A percentile compares a stretch with the other conserved stretches of the same genome.
Evolutionary conservation across 768 basidiomycete species (phyloP).

Genomic region (Mycena belliarum): DNA sequence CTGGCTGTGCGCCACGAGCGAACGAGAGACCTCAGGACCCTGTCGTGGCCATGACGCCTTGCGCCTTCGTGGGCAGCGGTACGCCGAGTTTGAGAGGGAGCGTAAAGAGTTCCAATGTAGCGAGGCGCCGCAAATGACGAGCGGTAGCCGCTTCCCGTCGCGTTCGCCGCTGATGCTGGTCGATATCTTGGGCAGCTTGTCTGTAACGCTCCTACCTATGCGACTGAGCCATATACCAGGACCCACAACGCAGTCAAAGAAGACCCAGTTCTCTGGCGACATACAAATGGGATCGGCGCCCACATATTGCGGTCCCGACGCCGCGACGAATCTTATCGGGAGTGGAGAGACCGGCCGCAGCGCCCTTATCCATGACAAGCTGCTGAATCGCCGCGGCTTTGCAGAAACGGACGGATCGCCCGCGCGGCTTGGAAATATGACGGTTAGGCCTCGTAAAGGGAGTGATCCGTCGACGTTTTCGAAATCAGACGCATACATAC

Average conservation of each 20-base stretch:
- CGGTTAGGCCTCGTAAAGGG: constrained; percentile 26
- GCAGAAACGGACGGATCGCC: constrained; percentile 27
- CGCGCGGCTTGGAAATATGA: constrained; percentile 24
- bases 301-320: constrained; percentile 16
- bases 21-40: constrained; percentile 21
- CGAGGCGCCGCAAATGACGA: constrained; percentile 23
- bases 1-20: constrained; percentile 14
- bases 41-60: constrained; percentile 24
- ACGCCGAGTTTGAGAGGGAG: constrained; percentile 24
- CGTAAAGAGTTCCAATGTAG: constrained; percentile 22
- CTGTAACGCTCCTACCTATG: constrained; percentile 20
- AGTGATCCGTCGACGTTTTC: constrained; percentile 28
- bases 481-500: constrained; percentile 23
- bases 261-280: too few relatives aligned
- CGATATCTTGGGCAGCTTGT: constrained; percentile 14
- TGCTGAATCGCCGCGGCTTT: constrained; percentile 26
- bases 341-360: constrained; percentile 4
- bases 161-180: constrained; percentile 15
- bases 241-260: too few relatives aligned
- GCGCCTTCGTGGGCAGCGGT: constrained; percentile 25
- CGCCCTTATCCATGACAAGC: constrained; percentile 15
- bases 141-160: constrained; percentile 5
- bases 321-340: constrained; percentile 22
- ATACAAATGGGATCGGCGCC: constrained; percentile 14
- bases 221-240: background rate